phyloP scores from a whole-genome alignment of 176 grass and related monocot genomes.

The Lolium multiflorum region DNA sequence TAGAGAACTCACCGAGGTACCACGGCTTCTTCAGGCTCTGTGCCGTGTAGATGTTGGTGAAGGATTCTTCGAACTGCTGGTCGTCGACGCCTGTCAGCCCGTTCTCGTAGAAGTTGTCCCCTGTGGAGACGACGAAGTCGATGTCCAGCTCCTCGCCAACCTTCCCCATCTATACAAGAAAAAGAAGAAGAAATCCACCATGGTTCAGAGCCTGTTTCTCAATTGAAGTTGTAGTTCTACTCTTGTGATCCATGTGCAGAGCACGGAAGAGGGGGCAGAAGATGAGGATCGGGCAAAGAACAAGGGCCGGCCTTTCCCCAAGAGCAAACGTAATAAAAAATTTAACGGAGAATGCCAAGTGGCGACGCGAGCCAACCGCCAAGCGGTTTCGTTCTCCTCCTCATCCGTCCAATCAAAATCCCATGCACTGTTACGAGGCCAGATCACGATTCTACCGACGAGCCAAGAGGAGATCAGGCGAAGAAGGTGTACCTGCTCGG shows the following conservation, averaged over 20 bases:
- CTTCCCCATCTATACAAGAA: conserved; percentile 64
- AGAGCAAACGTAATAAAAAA: not conserved
- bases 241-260: not conserved
- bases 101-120: conserved; percentile 85
- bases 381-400: not conserved
- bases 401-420: not conserved
- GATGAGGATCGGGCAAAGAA: not conserved
- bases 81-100: conserved; percentile 70
- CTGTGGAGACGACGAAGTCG: conserved; percentile 90
- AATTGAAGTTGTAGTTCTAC: not conserved
- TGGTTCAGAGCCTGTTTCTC: not conserved
- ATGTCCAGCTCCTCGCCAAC: conserved; percentile 65
- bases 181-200: not conserved
- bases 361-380: not conserved
- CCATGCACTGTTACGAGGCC: too few relatives aligned
- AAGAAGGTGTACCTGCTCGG: conserved; percentile 59
- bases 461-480: not conserved
- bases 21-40: conserved; percentile 79
- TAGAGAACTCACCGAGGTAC: conserved; percentile 74
- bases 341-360: not conserved
- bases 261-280: not conserved
- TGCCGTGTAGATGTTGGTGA: conserved; percentile 69
- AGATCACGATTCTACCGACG: not conserved
- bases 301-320: not conserved
- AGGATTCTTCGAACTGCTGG: conserved; percentile 68